These are phyloP conservation scores for Elasticomyces elasticus DNA, from an alignment of 495 filamentous ascomycete genomes.

Conservation along the genomic window DNA sequence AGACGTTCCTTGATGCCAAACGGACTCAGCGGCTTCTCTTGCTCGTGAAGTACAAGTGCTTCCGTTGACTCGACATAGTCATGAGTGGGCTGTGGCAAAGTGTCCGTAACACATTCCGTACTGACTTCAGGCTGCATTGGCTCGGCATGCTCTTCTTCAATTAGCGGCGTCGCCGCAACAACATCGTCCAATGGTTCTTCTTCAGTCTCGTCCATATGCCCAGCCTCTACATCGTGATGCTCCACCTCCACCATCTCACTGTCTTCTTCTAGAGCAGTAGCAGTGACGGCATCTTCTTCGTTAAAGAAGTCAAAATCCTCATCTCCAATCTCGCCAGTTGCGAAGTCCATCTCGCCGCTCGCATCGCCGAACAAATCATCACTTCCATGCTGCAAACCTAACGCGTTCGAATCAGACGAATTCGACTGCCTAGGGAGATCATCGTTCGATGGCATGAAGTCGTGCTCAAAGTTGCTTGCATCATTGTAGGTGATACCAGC, in stretches of 20 bases:
- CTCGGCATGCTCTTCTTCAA: background rate
- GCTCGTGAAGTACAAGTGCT: background rate
- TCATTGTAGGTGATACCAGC: background rate
- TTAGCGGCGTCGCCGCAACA: background rate
- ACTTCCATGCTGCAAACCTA: slow-evolving; percentile 2
- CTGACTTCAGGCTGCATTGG: background rate
- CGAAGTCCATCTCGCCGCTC: slow-evolving; percentile 33
- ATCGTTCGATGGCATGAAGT: background rate
- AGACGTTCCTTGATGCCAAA: slow-evolving; percentile 14
- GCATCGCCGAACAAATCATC: slow-evolving; percentile 65
- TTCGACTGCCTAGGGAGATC: background rate
- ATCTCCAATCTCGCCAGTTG: slow-evolving; percentile 64
- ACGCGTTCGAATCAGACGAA: slow-evolving; percentile 6
- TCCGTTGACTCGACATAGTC: background rate
- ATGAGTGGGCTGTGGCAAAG: background rate
- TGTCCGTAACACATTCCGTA: background rate
- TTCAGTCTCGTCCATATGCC: background rate
- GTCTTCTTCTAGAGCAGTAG: slow-evolving; percentile 26
- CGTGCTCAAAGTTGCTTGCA: background rate
- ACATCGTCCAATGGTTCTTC: background rate
- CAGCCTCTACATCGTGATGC: background rate
- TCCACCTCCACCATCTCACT: slow-evolving; percentile 9
- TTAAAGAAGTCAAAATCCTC: slow-evolving; percentile 91
- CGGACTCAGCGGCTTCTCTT: slow-evolving; percentile 9
- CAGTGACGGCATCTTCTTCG: slow-evolving; percentile 34